Conservation (phyloP, 2,329 filamentous ascomycete genomes). For the Fusarium sublunatum region DNA sequence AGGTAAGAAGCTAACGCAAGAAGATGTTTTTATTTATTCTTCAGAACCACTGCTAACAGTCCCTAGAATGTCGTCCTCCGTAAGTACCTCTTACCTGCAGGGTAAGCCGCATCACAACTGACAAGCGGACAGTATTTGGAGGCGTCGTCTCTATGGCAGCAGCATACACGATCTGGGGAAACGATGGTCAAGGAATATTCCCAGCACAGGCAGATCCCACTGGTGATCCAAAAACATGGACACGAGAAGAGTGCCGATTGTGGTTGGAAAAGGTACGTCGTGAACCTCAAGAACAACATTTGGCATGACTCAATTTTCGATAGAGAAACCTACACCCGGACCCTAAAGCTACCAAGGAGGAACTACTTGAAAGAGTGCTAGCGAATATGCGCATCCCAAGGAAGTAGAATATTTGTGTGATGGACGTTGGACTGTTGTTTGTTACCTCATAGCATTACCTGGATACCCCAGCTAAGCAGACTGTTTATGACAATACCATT, state of each 20-base stretch:
- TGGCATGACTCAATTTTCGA: background rate
- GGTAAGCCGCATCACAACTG: conserved; percentile 32
- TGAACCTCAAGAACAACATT: background rate
- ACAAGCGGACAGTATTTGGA: conserved; percentile 27
- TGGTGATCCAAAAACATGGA: conserved; percentile 79
- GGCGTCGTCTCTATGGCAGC: conserved; percentile 42
- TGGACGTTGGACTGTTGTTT: conserved; percentile 4
- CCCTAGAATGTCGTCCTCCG: conserved; percentile 75
- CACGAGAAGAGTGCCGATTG: conserved; percentile 78
- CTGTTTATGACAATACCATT: conserved; percentile 3
- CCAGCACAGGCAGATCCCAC: conserved; percentile 79
- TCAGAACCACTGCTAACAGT: conserved; percentile 5
- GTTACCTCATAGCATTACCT: conserved; percentile 5
- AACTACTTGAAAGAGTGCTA: conserved; percentile 59
- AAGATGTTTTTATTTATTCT: fast-evolving
- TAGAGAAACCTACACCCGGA: conserved; percentile 62
- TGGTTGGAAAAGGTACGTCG: conserved; percentile 81
- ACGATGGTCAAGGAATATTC: conserved; percentile 73
- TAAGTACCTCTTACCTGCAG: conserved; percentile 52
- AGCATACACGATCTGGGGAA: conserved; percentile 90
- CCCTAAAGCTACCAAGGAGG: conserved; percentile 56
- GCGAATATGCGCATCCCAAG: conserved; percentile 60
- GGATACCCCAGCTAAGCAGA: conserved; percentile 17
- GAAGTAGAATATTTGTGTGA: conserved; percentile 26
- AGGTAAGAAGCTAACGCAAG: conserved; percentile 17